phyloP scores from a whole-genome alignment of 352 stramenopile species.

The Phytophthora macrochlamydospora region DNA sequence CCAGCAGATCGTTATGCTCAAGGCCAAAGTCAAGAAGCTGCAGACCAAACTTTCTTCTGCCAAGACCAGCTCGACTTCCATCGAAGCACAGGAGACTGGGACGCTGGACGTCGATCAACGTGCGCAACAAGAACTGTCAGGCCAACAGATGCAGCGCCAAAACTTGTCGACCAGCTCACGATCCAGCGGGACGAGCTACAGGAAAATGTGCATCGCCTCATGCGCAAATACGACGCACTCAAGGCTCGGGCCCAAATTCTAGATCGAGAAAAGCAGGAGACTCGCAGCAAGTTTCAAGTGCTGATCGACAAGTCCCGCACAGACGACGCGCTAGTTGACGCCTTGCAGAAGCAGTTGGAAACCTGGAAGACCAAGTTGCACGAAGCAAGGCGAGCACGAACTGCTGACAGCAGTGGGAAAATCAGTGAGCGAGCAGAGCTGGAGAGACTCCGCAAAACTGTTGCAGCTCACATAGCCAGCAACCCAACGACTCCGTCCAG shows the following conservation, averaged over 20 bases:
- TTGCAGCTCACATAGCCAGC: slow-evolving; percentile 30
- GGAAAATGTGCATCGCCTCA: slow-evolving; percentile 58
- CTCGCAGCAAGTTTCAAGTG: slow-evolving; percentile 66
- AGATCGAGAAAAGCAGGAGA: slow-evolving; percentile 77
- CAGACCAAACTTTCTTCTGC: slow-evolving; percentile 38
- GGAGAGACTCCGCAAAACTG: slow-evolving; percentile 46
- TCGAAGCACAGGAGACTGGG: not conserved
- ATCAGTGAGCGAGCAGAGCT: slow-evolving; percentile 47
- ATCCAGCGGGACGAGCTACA: slow-evolving; percentile 63
- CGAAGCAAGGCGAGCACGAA: slow-evolving; percentile 66
- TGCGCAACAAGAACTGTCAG: slow-evolving; percentile 63
- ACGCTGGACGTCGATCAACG: slow-evolving; percentile 61
- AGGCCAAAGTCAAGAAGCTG: slow-evolving; percentile 82
- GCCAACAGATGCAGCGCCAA: slow-evolving; percentile 66
- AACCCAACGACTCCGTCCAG: not conserved
- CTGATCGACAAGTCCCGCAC: slow-evolving; percentile 82
- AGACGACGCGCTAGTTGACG: slow-evolving; percentile 81
- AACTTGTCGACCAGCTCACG: slow-evolving; percentile 63
- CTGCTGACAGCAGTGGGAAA: slow-evolving; percentile 48
- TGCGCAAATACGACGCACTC: slow-evolving; percentile 65
- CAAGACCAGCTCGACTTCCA: slow-evolving; percentile 1
- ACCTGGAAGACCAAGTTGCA: slow-evolving; percentile 61
- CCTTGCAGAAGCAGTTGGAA: slow-evolving; percentile 72
- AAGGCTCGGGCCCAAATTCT: slow-evolving; percentile 72
- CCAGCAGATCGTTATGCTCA: slow-evolving; percentile 88